Evolutionary conservation across 306 rosid genomes (phyloP).

Genomic region (Casuarina glauca): DNA sequence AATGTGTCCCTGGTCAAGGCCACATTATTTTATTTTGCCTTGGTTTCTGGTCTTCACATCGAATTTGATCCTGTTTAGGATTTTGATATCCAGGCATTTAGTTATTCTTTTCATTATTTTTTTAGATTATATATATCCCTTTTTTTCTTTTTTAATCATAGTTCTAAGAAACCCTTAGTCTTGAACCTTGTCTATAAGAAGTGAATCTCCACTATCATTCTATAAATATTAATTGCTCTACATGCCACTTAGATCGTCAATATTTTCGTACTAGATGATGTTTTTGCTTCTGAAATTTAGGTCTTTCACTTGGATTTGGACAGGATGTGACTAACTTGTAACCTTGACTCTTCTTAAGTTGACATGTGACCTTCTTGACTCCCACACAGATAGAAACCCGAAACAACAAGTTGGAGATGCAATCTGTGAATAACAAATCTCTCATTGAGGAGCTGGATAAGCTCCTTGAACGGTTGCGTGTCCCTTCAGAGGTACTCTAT

Average conservation of each 20-base stretch:
- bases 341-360: constrained; percentile 16
- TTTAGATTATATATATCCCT: not conserved
- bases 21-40: not conserved
- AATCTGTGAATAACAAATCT: constrained; percentile 75
- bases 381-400: constrained; percentile 84
- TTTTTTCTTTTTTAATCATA: not conserved
- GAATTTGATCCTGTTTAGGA: not conserved
- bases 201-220: not conserved
- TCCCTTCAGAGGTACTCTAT: constrained; percentile 79
- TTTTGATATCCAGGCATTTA: not conserved
- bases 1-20: not conserved
- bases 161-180: not conserved
- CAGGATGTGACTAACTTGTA: not conserved
- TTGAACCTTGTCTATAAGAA: not conserved
- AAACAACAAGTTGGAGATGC: constrained; percentile 92
- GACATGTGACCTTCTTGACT: constrained; percentile 19
- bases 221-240: not conserved
- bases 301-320: not conserved
- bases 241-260: not conserved
- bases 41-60: not conserved
- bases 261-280: not conserved
- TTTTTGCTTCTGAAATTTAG: not conserved
- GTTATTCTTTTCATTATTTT: not conserved
- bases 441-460: constrained; percentile 86
- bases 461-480: constrained; percentile 71